A percentile compares a stretch with the other conserved stretches of the same genome.
Conservation (phyloP, 768 basidiomycete species). For the Ephemerocybe angulata region DNA sequence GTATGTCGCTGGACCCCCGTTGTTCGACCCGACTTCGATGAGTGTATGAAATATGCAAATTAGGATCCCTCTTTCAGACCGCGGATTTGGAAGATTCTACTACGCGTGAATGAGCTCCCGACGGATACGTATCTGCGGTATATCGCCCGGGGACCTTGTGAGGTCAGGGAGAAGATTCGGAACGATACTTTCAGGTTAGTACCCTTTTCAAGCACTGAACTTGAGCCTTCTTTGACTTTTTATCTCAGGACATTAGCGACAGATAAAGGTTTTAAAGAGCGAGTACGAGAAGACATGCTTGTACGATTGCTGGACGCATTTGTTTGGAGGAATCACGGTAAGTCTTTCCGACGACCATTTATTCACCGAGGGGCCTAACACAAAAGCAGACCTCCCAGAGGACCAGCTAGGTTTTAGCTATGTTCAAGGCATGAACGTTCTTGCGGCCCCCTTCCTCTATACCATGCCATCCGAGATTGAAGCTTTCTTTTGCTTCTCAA, state of each 20-base stretch:
- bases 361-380: slow-evolving; percentile 2
- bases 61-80: slow-evolving; percentile 85
- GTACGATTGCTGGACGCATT: slow-evolving; percentile 96
- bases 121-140: slow-evolving; percentile 72
- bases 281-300: slow-evolving; percentile 95
- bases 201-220: background rate
- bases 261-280: slow-evolving; percentile 95
- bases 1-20: slow-evolving; percentile 40
- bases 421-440: slow-evolving; percentile 99
- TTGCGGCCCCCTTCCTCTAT: slow-evolving; percentile 96
- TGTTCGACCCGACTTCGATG: background rate
- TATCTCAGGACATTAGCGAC: slow-evolving; percentile 76
- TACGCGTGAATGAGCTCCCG: slow-evolving; percentile 77
- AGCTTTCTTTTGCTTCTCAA: slow-evolving; percentile 94
- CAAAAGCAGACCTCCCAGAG: slow-evolving; percentile 63
- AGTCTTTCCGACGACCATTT: background rate
- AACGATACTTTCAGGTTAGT: slow-evolving; percentile 92
- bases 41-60: slow-evolving; percentile 2
- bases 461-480: slow-evolving; percentile 98
- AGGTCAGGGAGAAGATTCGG: slow-evolving; percentile 87
- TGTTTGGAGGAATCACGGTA: slow-evolving; percentile 92
- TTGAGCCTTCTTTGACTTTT: background rate
- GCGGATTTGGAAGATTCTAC: slow-evolving; percentile 90
- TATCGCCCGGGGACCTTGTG: slow-evolving; percentile 79
- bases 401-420: slow-evolving; percentile 85